Evolutionary conservation across 306 rosid species (phyloP).

Genomic region (Quercus mongolica): DNA sequence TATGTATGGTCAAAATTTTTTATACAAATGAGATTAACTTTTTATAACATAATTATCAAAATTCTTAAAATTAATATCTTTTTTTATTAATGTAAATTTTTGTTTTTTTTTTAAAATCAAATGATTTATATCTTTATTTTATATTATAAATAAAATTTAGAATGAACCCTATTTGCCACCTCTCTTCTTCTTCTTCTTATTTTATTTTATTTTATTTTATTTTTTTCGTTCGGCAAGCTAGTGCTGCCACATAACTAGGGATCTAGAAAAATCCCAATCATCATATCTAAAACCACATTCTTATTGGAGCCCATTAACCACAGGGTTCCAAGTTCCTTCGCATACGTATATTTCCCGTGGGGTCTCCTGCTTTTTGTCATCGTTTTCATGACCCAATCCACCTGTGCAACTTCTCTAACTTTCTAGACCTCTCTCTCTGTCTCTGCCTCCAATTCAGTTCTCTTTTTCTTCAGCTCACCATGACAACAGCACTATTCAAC

Average conservation of each 20-base stretch:
- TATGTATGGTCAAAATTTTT: no score
- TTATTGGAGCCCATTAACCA: neutral
- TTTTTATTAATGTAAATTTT: no score
- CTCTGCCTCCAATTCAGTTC: neutral
- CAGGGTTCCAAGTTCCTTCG: neutral
- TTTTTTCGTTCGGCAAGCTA: no score
- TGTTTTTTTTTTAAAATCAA: no score
- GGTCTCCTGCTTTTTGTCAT: slow-evolving; percentile 15
- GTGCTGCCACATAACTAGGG: no score
- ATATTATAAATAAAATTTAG: no score
- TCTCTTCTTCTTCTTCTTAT: no score
- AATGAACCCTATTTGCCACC: accelerated
- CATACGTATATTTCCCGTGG: neutral
- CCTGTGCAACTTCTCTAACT: slow-evolving; percentile 33
- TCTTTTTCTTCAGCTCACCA: slow-evolving; percentile 5
- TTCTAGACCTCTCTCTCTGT: slow-evolving; percentile 23
- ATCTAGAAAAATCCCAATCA: neutral
- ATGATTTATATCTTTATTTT: no score
- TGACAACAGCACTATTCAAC: neutral
- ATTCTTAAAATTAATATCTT: accelerated
- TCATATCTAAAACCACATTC: neutral
- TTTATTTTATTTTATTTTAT: no score
- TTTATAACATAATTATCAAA: no score
- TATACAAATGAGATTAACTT: no score
- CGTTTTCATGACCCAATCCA: slow-evolving; percentile 1